Conservation (phyloP, 768 basidiomycete genomes). For the Boletus reticuloceps region DNA sequence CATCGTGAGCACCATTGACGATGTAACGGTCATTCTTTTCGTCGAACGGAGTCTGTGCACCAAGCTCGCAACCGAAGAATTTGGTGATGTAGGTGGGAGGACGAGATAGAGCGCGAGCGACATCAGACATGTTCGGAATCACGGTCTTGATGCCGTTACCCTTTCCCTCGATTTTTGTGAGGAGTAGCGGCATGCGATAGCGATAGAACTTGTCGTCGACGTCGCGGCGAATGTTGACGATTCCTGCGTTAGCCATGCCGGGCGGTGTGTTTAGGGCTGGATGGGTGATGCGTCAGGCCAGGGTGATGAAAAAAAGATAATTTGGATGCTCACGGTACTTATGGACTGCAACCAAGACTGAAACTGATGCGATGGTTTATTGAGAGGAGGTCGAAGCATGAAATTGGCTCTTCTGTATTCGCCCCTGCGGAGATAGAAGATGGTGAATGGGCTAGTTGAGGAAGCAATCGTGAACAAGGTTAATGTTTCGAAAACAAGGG, state of each 20-base stretch:
- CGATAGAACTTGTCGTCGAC: constrained; percentile 97
- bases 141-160: constrained; percentile 99
- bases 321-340: constrained; percentile 46
- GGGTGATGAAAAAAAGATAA: neutral
- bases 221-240: constrained; percentile 93
- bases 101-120: constrained; percentile 91
- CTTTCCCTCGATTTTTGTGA: constrained; percentile 97
- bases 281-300: neutral
- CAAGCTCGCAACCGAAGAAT: constrained; percentile 98
- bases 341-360: constrained; percentile 48
- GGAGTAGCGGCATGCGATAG: constrained; percentile 94
- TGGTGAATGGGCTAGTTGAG: constrained; percentile 14
- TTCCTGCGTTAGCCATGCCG: constrained; percentile 80
- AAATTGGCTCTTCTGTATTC: constrained; percentile 44
- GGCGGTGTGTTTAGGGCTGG: constrained; percentile 57
- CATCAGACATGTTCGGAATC: constrained; percentile 97
- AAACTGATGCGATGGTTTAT: constrained; percentile 65
- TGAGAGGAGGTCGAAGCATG: constrained; percentile 90
- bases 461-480: constrained; percentile 26
- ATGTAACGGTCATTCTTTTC: constrained; percentile 98
- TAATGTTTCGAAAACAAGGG: neutral
- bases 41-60: constrained; percentile 95
- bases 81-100: constrained; percentile 97
- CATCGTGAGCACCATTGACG: constrained; percentile 96
- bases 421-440: constrained; percentile 33